Conservation (phyloP, 2,329 filamentous ascomycete species). For the Hypoxylon sp. region DNA sequence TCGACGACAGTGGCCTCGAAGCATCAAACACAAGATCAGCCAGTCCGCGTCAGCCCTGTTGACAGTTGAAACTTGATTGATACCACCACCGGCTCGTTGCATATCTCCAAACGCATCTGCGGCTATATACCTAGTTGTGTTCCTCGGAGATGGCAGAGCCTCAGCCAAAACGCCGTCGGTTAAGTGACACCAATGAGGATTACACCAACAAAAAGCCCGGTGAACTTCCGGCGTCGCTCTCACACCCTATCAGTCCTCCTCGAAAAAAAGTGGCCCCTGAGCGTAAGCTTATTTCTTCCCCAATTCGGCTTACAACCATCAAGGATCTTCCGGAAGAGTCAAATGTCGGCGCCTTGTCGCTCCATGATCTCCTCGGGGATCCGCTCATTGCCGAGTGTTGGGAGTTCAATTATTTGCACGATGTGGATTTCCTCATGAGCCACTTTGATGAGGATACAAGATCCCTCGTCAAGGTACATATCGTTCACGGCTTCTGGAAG, state of each 20-base stretch:
- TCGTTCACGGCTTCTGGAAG: slow-evolving; percentile 77
- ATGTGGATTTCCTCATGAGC: slow-evolving; percentile 69
- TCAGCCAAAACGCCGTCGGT: slow-evolving; percentile 49
- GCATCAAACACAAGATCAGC: slow-evolving; percentile 23
- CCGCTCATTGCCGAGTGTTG: slow-evolving; percentile 80
- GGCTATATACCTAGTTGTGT: neutral
- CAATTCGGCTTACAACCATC: slow-evolving; percentile 80
- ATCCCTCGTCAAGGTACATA: slow-evolving; percentile 65
- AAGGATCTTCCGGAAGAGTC: slow-evolving; percentile 70
- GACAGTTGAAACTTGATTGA: slow-evolving; percentile 18
- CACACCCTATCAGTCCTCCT: slow-evolving; percentile 64
- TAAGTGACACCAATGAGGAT: slow-evolving; percentile 35
- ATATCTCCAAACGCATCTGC: slow-evolving; percentile 10
- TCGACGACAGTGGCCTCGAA: slow-evolving; percentile 29
- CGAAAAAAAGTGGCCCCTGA: slow-evolving; percentile 52
- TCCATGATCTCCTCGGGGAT: slow-evolving; percentile 79
- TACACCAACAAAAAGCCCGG: slow-evolving; percentile 12
- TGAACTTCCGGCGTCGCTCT: slow-evolving; percentile 53
- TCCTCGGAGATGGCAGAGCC: slow-evolving; percentile 47
- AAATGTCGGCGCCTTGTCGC: slow-evolving; percentile 76
- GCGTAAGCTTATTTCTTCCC: slow-evolving; percentile 66
- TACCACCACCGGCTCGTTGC: slow-evolving; percentile 12
- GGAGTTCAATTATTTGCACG: slow-evolving; percentile 79
- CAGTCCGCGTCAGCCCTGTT: slow-evolving; percentile 40
- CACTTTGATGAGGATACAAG: slow-evolving; percentile 68